These are phyloP conservation scores for Vigna radiata DNA, from an alignment of 306 rosid genomes.

Conservation along the genomic window DNA sequence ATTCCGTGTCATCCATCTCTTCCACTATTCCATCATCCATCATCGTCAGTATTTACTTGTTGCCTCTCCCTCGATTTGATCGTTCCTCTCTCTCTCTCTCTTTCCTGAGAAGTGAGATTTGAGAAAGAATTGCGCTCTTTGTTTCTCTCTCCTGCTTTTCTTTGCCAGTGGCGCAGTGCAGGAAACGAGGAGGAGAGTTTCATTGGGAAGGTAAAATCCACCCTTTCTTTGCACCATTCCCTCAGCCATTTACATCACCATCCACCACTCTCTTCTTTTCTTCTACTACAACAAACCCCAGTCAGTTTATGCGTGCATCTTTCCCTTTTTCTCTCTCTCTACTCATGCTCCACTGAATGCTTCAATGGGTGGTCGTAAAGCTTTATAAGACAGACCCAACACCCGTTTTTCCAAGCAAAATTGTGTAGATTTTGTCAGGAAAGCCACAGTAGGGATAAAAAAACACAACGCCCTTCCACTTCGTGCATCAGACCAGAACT, in stretches of 20 bases:
- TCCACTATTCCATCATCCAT: constrained; percentile 55
- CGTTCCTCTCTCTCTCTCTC: constrained; percentile 45
- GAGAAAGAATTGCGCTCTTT: constrained; percentile 35
- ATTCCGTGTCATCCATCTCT: constrained; percentile 49
- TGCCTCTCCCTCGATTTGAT: constrained; percentile 76
- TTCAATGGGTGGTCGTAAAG: not conserved
- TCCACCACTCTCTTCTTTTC: not conserved
- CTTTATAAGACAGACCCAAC: constrained; percentile 12
- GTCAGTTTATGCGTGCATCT: not conserved
- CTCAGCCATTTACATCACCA: not conserved
- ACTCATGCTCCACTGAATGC: not conserved
- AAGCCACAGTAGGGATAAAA: constrained; percentile 31
- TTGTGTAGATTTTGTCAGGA: constrained; percentile 44
- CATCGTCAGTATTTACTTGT: constrained; percentile 45
- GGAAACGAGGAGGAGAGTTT: constrained; percentile 56
- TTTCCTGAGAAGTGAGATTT: not conserved
- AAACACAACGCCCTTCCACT: constrained; percentile 1
- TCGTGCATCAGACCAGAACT: constrained; percentile 26
- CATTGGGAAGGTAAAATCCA: constrained; percentile 84
- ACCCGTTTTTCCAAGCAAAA: constrained; percentile 40
- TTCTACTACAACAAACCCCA: not conserved
- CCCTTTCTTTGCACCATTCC: constrained; percentile 38
- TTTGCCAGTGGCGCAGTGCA: constrained; percentile 76
- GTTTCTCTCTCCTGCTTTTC: constrained; percentile 42
- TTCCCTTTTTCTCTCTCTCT: not conserved